These are phyloP conservation scores for Aspergillus chevalieri DNA, from an alignment of 2,329 filamentous ascomycete species.

Conservation along the genomic window DNA sequence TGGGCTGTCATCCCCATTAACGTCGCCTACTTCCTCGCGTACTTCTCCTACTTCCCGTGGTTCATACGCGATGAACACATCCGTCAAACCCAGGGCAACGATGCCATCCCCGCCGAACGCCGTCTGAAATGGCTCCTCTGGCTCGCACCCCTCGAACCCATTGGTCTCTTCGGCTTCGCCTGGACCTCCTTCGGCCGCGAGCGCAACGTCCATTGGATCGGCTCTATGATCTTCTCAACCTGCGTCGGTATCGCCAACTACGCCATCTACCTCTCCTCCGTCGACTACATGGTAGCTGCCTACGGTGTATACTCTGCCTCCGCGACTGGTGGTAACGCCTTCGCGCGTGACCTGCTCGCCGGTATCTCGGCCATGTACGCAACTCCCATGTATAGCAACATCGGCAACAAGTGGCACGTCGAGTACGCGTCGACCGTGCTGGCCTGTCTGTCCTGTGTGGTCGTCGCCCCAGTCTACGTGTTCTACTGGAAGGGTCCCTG, in stretches of 20 bases:
- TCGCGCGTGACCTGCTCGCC: constrained; percentile 65
- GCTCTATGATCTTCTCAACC: constrained; percentile 57
- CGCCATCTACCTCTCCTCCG: constrained; percentile 65
- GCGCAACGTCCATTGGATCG: constrained; percentile 60
- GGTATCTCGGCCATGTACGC: constrained; percentile 64
- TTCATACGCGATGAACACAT: constrained; percentile 38
- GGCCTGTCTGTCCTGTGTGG: constrained; percentile 51
- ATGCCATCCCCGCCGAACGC: constrained; percentile 55
- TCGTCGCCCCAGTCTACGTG: constrained; percentile 56
- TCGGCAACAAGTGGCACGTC: constrained; percentile 47
- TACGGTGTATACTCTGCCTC: constrained; percentile 68
- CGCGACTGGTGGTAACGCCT: constrained; percentile 68
- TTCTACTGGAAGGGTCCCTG: constrained; percentile 58
- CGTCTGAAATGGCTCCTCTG: constrained; percentile 62
- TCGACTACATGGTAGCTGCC: constrained; percentile 69
- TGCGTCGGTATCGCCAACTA: constrained; percentile 68
- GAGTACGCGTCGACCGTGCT: constrained; percentile 55
- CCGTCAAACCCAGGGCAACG: constrained; percentile 39
- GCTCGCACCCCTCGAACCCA: constrained; percentile 54
- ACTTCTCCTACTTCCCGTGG: constrained; percentile 48
- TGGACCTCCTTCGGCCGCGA: constrained; percentile 59
- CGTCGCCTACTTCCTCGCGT: constrained; percentile 60
- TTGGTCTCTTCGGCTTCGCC: constrained; percentile 64
- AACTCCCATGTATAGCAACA: constrained; percentile 58
- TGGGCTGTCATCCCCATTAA: constrained; percentile 61